phyloP scores from a whole-genome alignment of 1,284 basidiomycete genomes.

The Ceratobasidium sp. region DNA sequence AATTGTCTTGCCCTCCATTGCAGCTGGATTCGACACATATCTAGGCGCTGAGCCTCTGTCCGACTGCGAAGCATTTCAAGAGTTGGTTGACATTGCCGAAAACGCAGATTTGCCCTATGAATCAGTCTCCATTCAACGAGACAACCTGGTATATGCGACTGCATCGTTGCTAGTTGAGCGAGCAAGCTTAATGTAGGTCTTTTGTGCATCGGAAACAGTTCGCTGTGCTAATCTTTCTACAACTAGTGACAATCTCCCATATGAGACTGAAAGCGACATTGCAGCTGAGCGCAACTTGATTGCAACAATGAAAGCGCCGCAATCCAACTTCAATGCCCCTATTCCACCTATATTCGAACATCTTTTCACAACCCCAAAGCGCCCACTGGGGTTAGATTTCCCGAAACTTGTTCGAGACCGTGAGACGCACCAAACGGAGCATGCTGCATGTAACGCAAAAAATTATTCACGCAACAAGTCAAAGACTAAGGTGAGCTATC shows the following conservation, averaged over 20 bases:
- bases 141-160: conserved; percentile 3
- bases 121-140: not conserved
- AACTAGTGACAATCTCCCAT: not conserved
- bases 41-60: not conserved
- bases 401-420: not conserved
- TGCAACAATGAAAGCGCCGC: not conserved
- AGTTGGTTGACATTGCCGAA: not conserved
- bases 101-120: not conserved
- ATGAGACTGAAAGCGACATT: not conserved
- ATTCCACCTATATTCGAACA: conserved; percentile 1
- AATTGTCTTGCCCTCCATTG: too few relatives aligned
- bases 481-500: not conserved
- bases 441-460: not conserved
- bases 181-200: not conserved
- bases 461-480: not conserved
- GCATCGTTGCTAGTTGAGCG: not conserved
- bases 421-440: not conserved
- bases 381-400: not conserved
- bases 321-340: not conserved
- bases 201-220: too few relatives aligned
- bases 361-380: not conserved
- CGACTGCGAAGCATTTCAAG: not conserved
- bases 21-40: too few relatives aligned
- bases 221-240: too few relatives aligned
- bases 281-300: not conserved